A percentile compares a stretch with the other conserved stretches of the same genome.
Conservation (phyloP, 768 basidiomycete genomes). For the Trametes gibbosa region DNA sequence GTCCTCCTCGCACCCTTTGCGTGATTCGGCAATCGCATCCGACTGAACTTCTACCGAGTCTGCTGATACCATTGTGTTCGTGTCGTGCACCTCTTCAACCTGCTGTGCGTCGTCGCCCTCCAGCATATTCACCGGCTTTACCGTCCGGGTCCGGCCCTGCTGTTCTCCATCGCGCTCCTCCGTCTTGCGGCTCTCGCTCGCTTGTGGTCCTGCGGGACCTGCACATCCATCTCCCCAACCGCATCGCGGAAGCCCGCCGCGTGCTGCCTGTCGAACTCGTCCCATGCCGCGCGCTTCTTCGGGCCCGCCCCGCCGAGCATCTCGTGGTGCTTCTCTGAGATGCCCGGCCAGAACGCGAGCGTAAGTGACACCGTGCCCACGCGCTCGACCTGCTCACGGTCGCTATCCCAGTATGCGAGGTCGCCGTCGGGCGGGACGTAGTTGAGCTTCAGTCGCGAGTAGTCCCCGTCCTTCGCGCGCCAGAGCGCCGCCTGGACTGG, state of each 20-base stretch:
- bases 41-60: slow-evolving; percentile 15
- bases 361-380: slow-evolving; percentile 28
- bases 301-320: slow-evolving; percentile 24
- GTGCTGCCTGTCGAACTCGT: slow-evolving; percentile 25
- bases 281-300: slow-evolving; percentile 28
- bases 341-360: slow-evolving; percentile 30
- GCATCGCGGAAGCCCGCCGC: slow-evolving; percentile 25
- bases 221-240: slow-evolving; percentile 17
- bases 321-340: slow-evolving; percentile 25
- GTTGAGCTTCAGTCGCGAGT: slow-evolving; percentile 32
- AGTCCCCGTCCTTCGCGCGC: slow-evolving; percentile 27
- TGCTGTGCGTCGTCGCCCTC: slow-evolving; percentile 11
- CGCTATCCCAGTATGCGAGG: slow-evolving; percentile 28
- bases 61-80: slow-evolving; percentile 19
- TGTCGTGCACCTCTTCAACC: slow-evolving; percentile 6
- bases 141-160: neutral
- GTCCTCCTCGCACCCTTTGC: slow-evolving; percentile 20
- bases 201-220: slow-evolving; percentile 14
- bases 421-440: slow-evolving; percentile 31
- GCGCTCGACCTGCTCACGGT: slow-evolving; percentile 25
- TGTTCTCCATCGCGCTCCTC: slow-evolving; percentile 6
- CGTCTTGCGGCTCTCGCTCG: slow-evolving; percentile 19
- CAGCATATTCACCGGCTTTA: slow-evolving; percentile 15
- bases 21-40: slow-evolving; percentile 20
- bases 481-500: slow-evolving; percentile 45